These are phyloP conservation scores for Glomus cerebriforme DNA, from an alignment of 192 early-diverging fungal species.

Conservation along the genomic window DNA sequence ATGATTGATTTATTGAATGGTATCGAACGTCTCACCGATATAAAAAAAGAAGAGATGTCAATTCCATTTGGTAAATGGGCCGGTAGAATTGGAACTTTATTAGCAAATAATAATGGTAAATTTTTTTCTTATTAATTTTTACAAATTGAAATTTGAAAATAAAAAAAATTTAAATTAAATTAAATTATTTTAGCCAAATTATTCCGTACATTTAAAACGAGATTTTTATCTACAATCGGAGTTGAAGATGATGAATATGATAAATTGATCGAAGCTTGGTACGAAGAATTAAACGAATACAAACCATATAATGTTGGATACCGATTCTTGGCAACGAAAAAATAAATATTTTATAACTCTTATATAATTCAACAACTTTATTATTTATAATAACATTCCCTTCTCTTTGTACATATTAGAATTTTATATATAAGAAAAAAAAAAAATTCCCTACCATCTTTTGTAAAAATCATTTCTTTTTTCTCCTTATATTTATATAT, in stretches of 20 bases:
- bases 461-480: no score
- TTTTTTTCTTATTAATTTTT: neutral
- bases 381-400: neutral
- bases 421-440: neutral
- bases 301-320: slow-evolving; percentile 8
- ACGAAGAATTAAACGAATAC: neutral
- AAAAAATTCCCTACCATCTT: no score
- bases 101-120: slow-evolving; percentile 3
- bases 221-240: neutral
- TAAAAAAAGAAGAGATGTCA: slow-evolving; percentile 3
- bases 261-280: slow-evolving; percentile 14
- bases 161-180: neutral
- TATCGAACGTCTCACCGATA: neutral
- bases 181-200: neutral
- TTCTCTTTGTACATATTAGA: neutral
- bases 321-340: slow-evolving; percentile 7
- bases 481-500: no score
- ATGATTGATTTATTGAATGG: neutral
- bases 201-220: slow-evolving; percentile 13
- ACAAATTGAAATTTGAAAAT: no score
- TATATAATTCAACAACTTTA: neutral
- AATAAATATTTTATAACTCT: neutral
- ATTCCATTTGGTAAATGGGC: slow-evolving; percentile 11
- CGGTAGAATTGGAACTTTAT: slow-evolving; percentile 2
- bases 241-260: slow-evolving; percentile 8